Evolutionary conservation across 257 asterid species (phyloP).

Genomic region (Solanum appendiculatum): DNA sequence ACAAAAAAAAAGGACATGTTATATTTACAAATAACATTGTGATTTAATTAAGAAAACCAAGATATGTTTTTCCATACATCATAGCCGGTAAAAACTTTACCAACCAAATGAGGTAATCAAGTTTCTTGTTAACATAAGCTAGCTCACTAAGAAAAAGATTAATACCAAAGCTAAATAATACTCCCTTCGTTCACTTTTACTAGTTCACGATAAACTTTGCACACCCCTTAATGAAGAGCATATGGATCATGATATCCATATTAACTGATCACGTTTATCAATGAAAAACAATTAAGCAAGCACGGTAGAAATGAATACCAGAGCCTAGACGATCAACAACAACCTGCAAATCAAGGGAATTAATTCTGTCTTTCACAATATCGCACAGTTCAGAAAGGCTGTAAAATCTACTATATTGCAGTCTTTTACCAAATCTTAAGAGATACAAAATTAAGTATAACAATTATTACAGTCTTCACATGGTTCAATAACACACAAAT

Average conservation of each 20-base stretch:
- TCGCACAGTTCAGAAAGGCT: not conserved
- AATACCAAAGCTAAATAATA: not conserved
- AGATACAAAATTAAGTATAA: not conserved
- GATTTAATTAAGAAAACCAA: no score
- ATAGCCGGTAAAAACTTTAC: no score
- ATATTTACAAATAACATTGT: no score
- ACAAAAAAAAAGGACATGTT: no score
- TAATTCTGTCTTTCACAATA: not conserved
- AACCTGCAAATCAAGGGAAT: not conserved
- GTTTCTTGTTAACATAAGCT: not conserved
- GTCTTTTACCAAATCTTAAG: not conserved
- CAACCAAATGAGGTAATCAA: not conserved
- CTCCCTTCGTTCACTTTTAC: not conserved
- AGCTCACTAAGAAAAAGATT: not conserved
- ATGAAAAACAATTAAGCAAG: not conserved
- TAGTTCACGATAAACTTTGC: not conserved
- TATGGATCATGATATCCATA: not conserved
- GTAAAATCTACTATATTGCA: not conserved
- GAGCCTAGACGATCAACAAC: not conserved
- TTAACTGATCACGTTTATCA: not conserved
- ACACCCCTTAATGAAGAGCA: not conserved
- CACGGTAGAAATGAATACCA: not conserved
- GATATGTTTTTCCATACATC: no score
- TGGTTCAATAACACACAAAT: not conserved
- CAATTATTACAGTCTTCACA: not conserved